These are phyloP conservation scores for Carpinus viminea DNA, from an alignment of 306 rosid genomes.

Conservation along the genomic window DNA sequence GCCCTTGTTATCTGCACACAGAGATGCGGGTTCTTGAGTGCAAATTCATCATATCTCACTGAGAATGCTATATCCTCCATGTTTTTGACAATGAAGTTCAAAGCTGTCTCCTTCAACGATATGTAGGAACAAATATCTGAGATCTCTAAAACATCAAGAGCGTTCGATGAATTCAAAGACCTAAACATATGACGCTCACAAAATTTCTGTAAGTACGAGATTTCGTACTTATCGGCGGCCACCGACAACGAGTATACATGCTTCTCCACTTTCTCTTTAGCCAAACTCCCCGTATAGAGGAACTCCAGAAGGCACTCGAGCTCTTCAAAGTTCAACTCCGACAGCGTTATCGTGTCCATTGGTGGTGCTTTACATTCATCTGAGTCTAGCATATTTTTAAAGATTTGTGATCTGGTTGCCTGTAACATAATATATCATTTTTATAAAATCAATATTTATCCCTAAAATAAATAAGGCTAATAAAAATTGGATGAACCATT, in stretches of 20 bases:
- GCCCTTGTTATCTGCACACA: slow-evolving; percentile 68
- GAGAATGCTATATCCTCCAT: slow-evolving; percentile 51
- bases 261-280: slow-evolving; percentile 46
- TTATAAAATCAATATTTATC: too few relatives aligned
- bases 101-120: slow-evolving; percentile 49
- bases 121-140: slow-evolving; percentile 60
- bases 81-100: slow-evolving; percentile 58
- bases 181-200: slow-evolving; percentile 57
- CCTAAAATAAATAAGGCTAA: too few relatives aligned
- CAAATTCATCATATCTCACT: slow-evolving; percentile 56
- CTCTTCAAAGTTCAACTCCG: slow-evolving; percentile 62
- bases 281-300: slow-evolving; percentile 61
- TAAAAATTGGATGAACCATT: too few relatives aligned
- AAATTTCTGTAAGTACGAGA: slow-evolving; percentile 52
- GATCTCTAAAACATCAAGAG: slow-evolving; percentile 59
- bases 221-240: slow-evolving; percentile 81
- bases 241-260: slow-evolving; percentile 58
- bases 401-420: slow-evolving; percentile 83
- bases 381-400: slow-evolving; percentile 66
- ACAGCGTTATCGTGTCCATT: slow-evolving; percentile 38
- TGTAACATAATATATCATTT: not conserved
- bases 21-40: slow-evolving; percentile 65
- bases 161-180: slow-evolving; percentile 47
- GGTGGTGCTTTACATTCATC: slow-evolving; percentile 73
- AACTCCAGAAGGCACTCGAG: slow-evolving; percentile 64